A percentile compares a stretch with the other conserved stretches of the same genome.
These are phyloP conservation scores for Leucocoprinus leucothites DNA, from an alignment of 768 basidiomycete genomes.

Conservation along the genomic window DNA sequence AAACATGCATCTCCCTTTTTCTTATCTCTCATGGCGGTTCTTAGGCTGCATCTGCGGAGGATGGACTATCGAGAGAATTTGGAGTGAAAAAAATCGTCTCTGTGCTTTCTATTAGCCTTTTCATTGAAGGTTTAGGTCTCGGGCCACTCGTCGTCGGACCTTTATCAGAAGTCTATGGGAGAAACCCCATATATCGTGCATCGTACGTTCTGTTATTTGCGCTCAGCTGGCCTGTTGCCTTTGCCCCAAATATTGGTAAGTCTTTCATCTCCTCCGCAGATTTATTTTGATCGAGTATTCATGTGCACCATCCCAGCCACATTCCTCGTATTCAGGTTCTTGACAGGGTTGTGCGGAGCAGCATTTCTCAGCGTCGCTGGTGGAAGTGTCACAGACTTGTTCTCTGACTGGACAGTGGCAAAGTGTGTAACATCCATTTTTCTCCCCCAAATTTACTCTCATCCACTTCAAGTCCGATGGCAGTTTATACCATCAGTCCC, in stretches of 20 bases:
- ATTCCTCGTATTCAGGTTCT: conserved; percentile 55
- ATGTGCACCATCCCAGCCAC: conserved; percentile 35
- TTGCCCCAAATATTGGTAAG: conserved; percentile 63
- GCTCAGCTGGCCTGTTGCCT: conserved; percentile 70
- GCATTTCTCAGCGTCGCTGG: conserved; percentile 57
- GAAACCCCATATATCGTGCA: conserved; percentile 57
- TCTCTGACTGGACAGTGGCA: conserved; percentile 53
- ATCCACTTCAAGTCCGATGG: conserved; percentile 38
- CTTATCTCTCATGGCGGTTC: neutral
- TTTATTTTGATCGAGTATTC: neutral
- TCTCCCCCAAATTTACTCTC: neutral
- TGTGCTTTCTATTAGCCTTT: conserved; percentile 54
- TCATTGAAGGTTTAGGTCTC: conserved; percentile 55
- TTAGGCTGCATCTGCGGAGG: conserved; percentile 64
- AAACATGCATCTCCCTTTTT: neutral
- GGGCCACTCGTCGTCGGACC: conserved; percentile 56
- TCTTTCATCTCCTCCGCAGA: too few species aligned
- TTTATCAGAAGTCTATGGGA: conserved; percentile 57
- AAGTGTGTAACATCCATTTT: conserved; percentile 37
- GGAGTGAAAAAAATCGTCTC: conserved; percentile 43
- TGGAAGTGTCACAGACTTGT: conserved; percentile 55
- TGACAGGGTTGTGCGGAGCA: conserved; percentile 56
- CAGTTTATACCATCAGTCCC: conserved; percentile 52
- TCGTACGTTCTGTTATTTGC: conserved; percentile 62
- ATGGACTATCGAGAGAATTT: conserved; percentile 48